A percentile compares a stretch with the other conserved stretches of the same genome.
Conservation (phyloP, 2,329 filamentous ascomycete genomes). For the Xylariaceae sp. region DNA sequence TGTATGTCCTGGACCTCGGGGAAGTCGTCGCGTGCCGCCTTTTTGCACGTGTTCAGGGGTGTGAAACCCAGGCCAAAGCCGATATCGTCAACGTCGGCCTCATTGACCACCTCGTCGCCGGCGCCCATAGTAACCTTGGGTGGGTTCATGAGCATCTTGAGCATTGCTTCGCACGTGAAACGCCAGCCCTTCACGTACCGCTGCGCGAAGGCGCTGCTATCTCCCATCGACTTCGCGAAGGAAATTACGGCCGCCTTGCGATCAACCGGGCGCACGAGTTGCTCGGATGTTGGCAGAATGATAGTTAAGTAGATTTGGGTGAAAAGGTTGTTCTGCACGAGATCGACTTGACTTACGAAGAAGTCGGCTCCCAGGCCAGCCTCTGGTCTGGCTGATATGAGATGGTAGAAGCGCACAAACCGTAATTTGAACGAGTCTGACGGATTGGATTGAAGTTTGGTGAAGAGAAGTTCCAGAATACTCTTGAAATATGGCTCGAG, state of each 20-base stretch:
- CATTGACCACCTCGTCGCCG: slow-evolving; percentile 78
- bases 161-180: slow-evolving; percentile 85
- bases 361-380: slow-evolving; percentile 90
- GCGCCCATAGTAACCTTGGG: slow-evolving; percentile 68
- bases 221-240: slow-evolving; percentile 87
- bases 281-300: slow-evolving; percentile 87
- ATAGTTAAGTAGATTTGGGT: slow-evolving; percentile 84
- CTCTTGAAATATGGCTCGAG: slow-evolving; percentile 79
- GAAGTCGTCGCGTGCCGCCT: slow-evolving; percentile 77
- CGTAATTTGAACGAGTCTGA: slow-evolving; percentile 83
- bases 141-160: slow-evolving; percentile 88
- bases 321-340: slow-evolving; percentile 80
- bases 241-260: slow-evolving; percentile 94
- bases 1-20: slow-evolving; percentile 81
- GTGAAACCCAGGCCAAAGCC: slow-evolving; percentile 96
- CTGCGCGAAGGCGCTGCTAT: slow-evolving; percentile 81
- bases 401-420: slow-evolving; percentile 94
- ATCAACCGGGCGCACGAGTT: slow-evolving; percentile 84
- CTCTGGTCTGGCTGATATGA: slow-evolving; percentile 79
- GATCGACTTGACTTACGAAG: slow-evolving; percentile 84
- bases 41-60: slow-evolving; percentile 87
- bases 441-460: slow-evolving; percentile 69
- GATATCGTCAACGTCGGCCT: slow-evolving; percentile 93
- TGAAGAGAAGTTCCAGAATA: slow-evolving; percentile 83
- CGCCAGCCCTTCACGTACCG: slow-evolving; percentile 90